Conservation (phyloP, 1,139 yeast genomes). For the Saccharomyces hybrid region DNA sequence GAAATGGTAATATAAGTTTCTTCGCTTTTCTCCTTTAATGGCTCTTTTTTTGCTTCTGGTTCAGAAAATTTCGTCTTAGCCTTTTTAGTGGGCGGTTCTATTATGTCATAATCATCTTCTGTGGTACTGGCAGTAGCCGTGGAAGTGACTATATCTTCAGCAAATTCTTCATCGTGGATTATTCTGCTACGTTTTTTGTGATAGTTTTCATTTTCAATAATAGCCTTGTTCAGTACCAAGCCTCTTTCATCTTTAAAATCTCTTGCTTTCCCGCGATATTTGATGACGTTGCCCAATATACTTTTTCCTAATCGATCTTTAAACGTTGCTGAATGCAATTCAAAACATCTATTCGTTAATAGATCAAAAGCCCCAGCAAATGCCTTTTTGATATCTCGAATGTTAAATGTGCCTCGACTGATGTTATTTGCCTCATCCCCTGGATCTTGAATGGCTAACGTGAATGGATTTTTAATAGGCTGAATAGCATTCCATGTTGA, state of each 20-base stretch:
- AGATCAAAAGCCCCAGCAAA: constrained; percentile 89
- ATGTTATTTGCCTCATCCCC: constrained; percentile 77
- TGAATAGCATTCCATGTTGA: constrained; percentile 46
- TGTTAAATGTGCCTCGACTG: constrained; percentile 77
- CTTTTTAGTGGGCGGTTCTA: constrained; percentile 17
- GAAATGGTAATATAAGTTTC: neutral
- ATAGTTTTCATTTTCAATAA: constrained; percentile 31
- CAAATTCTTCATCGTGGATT: constrained; percentile 18
- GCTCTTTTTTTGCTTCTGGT: no score
- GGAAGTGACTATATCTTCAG: constrained; percentile 15
- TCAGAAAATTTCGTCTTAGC: constrained; percentile 1
- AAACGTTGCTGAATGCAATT: constrained; percentile 47
- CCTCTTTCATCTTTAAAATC: constrained; percentile 74
- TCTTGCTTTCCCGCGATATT: constrained; percentile 66
- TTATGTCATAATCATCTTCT: constrained; percentile 17
- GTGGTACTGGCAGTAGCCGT: constrained; percentile 9
- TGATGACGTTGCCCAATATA: constrained; percentile 76
- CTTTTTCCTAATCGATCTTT: constrained; percentile 66
- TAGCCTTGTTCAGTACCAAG: constrained; percentile 56
- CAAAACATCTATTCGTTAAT: constrained; percentile 64
- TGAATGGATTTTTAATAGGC: constrained; percentile 44
- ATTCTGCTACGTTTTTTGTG: constrained; percentile 28
- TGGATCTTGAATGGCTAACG: constrained; percentile 85
- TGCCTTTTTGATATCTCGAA: constrained; percentile 75
- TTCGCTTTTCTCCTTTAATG: neutral